Conservation (phyloP, 306 rosid species). For the Cicer yamashitae region DNA sequence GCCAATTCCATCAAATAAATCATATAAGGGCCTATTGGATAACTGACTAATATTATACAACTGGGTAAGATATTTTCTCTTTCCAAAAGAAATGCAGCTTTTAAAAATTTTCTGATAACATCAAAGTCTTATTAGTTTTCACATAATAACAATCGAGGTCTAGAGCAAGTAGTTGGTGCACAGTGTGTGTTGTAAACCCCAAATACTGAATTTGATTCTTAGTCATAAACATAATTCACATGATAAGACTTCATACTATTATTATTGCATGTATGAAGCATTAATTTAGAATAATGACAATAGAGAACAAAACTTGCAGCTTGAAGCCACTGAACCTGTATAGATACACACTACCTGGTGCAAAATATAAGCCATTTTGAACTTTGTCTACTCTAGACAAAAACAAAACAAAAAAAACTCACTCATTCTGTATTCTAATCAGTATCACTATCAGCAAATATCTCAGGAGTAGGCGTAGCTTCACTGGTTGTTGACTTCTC, state of each 20-base stretch:
- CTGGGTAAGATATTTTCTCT: background rate
- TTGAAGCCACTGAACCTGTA: background rate
- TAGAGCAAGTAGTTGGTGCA: too few species aligned
- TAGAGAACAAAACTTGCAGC: constrained; percentile 19
- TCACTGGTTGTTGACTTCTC: constrained; percentile 32
- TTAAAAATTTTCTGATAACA: background rate
- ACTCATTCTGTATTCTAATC: constrained; percentile 51
- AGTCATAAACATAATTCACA: background rate
- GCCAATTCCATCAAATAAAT: too few species aligned
- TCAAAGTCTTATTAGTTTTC: background rate
- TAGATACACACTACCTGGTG: background rate
- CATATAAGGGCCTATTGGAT: too few species aligned
- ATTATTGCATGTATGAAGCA: background rate
- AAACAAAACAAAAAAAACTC: background rate
- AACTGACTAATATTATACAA: too few species aligned
- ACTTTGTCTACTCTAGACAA: constrained; percentile 19
- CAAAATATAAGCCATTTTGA: constrained; percentile 16
- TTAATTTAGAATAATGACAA: background rate
- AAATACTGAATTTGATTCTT: too few species aligned
- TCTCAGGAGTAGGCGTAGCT: constrained; percentile 42
- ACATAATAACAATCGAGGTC: too few species aligned
- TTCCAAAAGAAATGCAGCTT: background rate
- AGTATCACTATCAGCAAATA: constrained; percentile 50
- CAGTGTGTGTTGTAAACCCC: too few species aligned
- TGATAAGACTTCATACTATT: background rate